Conservation (phyloP, 257 asterid species). For the Linaria vulgaris region DNA sequence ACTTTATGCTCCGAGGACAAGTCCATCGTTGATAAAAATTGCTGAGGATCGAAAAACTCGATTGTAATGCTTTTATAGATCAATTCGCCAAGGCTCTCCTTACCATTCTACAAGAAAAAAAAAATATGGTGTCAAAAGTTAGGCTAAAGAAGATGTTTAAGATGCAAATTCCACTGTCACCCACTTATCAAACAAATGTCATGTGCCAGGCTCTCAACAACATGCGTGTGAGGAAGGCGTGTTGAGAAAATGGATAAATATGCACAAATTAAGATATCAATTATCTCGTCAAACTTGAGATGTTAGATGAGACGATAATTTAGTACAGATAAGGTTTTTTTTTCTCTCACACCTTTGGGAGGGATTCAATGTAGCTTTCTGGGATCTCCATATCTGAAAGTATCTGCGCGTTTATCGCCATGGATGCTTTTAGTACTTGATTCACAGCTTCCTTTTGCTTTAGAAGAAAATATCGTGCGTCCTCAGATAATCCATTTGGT, state of each 20-base stretch:
- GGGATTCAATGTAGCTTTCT: conserved; percentile 78
- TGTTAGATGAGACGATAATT: no score
- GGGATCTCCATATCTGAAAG: conserved; percentile 89
- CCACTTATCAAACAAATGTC: no score
- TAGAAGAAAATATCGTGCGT: conserved; percentile 49
- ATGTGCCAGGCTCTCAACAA: no score
- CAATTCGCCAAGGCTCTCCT: conserved; percentile 76
- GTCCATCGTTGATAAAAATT: conserved; percentile 65
- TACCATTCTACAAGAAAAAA: conserved; percentile 58
- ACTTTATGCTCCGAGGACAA: conserved; percentile 80
- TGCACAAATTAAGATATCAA: no score
- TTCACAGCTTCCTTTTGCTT: conserved; percentile 70
- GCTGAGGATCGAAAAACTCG: conserved; percentile 70
- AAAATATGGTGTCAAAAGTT: no score
- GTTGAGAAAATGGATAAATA: no score
- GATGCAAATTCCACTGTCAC: no score
- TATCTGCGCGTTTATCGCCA: conserved; percentile 86
- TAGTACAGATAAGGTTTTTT: neutral
- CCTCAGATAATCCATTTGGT: conserved; percentile 64
- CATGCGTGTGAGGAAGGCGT: no score
- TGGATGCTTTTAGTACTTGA: conserved; percentile 83
- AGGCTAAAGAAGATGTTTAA: no score
- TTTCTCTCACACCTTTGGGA: conserved; percentile 60
- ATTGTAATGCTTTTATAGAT: conserved; percentile 67
- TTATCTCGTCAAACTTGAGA: no score